Evolutionary conservation across 352 stramenopile species (phyloP), one percentile per base, ranked within the genome.

Genomic region (Phytophthora sp.): DNA sequence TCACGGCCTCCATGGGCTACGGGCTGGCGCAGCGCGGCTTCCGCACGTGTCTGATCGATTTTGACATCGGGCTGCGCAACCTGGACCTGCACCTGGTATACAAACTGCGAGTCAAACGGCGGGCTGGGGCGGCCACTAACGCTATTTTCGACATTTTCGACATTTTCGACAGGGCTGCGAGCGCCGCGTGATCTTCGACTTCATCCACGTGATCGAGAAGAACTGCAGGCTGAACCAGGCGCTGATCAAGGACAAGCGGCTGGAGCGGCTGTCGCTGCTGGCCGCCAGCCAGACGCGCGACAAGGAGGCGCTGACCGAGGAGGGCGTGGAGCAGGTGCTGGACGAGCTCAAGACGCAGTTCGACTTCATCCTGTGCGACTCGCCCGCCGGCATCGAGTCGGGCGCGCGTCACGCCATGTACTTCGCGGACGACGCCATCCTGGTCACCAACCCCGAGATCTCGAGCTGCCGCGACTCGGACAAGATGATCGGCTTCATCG

Each of bases 401-500:
- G 91, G 91, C 5, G 91, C 89, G 12, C 77, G 85, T 20, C 91
- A 97, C 64, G 89, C 88, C 60, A 97, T 97, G 91, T 97, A 94
- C 79, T 97, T 97, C 72, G 88, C 87, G 26, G 91, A 97, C 59
- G 91, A 98, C 69, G 92, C 92, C 28, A 88, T 98, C 31, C 83
- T 98, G 32, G 92, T 98, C 62, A 97, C 91, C n/a, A 98, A 98
- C 69, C 92, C 92, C 10, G 92, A 97, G 75, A 92, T 98, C 42
- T 96, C 84, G 51, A 94, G 79, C 24, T 97, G 90, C 69, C 79
- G 92, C 13, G 93, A 98, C 76, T 96, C 90, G 61, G 93, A 98
- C 78, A 98, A 98, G 72, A 98, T 98, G 93, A 96, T 98, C 64
- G 93, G 93, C 28, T 98, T 97, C 64, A 97, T 98, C 54, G 81